Evolutionary conservation across 1,284 basidiomycete species (phyloP).

Genomic region (Naganishia albida): DNA sequence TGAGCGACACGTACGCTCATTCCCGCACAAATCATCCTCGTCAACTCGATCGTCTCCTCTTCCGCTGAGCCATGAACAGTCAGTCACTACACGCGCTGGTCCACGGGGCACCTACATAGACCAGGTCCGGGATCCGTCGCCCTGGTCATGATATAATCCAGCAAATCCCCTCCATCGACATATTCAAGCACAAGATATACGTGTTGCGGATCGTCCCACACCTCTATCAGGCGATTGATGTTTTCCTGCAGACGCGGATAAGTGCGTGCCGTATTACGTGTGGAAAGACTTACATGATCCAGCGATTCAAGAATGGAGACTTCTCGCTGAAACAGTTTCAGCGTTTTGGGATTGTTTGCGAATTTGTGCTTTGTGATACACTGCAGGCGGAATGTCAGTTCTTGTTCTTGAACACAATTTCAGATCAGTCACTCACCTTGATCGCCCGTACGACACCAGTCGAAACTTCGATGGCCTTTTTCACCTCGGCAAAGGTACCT

Average conservation of each 20-base stretch:
- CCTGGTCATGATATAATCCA: constrained; percentile 69
- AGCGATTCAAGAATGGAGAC: constrained; percentile 74
- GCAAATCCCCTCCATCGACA: constrained; percentile 82
- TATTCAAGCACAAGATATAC: constrained; percentile 62
- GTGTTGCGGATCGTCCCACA: constrained; percentile 67
- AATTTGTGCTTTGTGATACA: constrained; percentile 54
- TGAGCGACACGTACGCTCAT: constrained; percentile 42
- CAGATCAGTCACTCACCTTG: constrained; percentile 44
- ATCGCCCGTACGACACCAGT: constrained; percentile 51
- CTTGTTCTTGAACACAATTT: constrained; percentile 56
- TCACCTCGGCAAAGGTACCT: constrained; percentile 54
- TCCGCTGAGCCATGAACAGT: constrained; percentile 43
- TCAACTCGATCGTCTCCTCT: constrained; percentile 44
- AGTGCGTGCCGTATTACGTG: not conserved
- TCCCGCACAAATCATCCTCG: constrained; percentile 51
- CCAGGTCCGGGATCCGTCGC: constrained; percentile 54
- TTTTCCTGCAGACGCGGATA: constrained; percentile 58
- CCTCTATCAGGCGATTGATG: constrained; percentile 77
- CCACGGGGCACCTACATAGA: constrained; percentile 59
- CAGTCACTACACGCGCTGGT: constrained; percentile 6
- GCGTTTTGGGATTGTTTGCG: constrained; percentile 54
- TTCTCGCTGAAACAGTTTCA: constrained; percentile 67
- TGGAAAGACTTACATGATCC: constrained; percentile 59
- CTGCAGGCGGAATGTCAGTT: constrained; percentile 48
- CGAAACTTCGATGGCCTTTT: constrained; percentile 51